These are phyloP conservation scores for Mediolabrus comicus DNA, from an alignment of 108 stramenopile genomes.

Conservation along the genomic window DNA sequence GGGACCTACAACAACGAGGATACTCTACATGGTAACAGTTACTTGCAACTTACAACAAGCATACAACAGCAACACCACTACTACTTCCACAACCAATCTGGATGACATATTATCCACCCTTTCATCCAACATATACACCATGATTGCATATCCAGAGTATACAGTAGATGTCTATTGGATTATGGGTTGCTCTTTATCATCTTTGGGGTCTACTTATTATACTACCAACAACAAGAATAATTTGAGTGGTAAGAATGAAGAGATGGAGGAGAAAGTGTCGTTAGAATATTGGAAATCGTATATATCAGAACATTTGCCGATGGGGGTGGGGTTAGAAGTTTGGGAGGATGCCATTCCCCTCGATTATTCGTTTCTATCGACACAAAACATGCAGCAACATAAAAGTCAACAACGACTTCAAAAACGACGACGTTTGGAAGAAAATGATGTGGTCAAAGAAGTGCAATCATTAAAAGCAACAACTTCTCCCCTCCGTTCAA, in stretches of 20 bases:
- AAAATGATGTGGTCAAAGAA: neutral
- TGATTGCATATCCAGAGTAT: neutral
- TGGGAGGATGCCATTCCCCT: slow-evolving; percentile 22
- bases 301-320: neutral
- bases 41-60: neutral
- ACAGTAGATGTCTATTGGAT: slow-evolving; percentile 10
- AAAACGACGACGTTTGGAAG: neutral
- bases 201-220: neutral
- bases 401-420: no score
- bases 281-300: neutral
- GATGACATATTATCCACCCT: neutral
- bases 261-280: neutral
- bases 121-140: neutral
- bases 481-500: neutral
- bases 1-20: neutral
- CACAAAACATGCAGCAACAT: no score
- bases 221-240: neutral
- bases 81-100: neutral
- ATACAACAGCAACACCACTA: neutral
- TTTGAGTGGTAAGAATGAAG: no score
- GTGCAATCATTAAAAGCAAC: neutral
- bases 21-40: neutral
- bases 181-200: neutral
- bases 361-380: neutral
- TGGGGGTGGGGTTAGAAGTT: slow-evolving; percentile 14